Conservation (phyloP, 306 rosid species). For the Prunus davidiana region DNA sequence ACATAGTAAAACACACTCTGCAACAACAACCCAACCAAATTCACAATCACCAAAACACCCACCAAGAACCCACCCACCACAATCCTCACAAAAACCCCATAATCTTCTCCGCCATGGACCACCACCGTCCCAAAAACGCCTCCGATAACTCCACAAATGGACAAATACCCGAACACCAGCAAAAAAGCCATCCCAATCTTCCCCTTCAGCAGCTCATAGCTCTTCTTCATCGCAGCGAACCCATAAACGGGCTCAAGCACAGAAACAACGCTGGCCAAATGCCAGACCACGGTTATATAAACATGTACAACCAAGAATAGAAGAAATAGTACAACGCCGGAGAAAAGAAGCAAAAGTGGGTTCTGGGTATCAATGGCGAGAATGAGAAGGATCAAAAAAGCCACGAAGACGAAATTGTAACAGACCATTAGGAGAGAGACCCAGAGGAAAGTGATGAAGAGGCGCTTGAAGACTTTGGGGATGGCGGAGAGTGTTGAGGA, state of each 20-base stretch:
- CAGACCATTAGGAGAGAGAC: slow-evolving; percentile 66
- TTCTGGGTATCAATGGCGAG: slow-evolving; percentile 55
- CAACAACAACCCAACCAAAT: slow-evolving; percentile 73
- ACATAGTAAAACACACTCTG: slow-evolving; percentile 96
- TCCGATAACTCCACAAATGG: slow-evolving; percentile 47
- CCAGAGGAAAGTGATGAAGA: slow-evolving; percentile 83
- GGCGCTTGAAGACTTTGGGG: slow-evolving; percentile 76
- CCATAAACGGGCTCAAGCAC: slow-evolving; percentile 85
- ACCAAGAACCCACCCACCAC: slow-evolving; percentile 82
- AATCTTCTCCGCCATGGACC: slow-evolving; percentile 61
- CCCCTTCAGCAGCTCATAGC: slow-evolving; percentile 77
- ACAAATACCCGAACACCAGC: slow-evolving; percentile 56
- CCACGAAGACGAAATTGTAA: slow-evolving; percentile 54
- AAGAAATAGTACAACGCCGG: slow-evolving; percentile 26
- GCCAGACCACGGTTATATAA: slow-evolving; percentile 89
- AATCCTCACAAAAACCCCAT: slow-evolving; percentile 63
- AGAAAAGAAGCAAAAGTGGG: slow-evolving; percentile 30
- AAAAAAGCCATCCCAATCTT: slow-evolving; percentile 46
- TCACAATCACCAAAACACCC: slow-evolving; percentile 82
- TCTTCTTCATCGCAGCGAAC: slow-evolving; percentile 74
- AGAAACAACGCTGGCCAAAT: slow-evolving; percentile 85
- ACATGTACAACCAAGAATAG: slow-evolving; percentile 69
- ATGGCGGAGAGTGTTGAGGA: slow-evolving; percentile 73
- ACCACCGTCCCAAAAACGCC: slow-evolving; percentile 61
- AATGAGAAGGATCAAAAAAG: slow-evolving; percentile 40